Conservation (phyloP, 768 basidiomycete genomes). For the Harrya chromipes region DNA sequence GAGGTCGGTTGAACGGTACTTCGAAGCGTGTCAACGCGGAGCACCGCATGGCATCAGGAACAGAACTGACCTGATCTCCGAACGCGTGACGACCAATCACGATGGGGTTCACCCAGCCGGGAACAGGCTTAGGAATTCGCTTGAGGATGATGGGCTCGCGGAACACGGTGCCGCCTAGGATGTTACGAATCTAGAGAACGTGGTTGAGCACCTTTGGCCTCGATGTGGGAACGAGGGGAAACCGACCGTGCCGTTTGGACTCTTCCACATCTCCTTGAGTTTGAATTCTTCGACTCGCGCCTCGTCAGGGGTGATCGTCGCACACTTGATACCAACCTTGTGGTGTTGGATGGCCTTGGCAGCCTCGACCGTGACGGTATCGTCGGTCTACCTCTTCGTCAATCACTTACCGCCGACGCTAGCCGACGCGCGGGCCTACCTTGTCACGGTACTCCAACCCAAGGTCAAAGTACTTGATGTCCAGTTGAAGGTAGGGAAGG, state of each 20-base stretch:
- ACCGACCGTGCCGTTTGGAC: slow-evolving; percentile 90
- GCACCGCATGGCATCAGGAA: slow-evolving; percentile 6
- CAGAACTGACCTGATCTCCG: slow-evolving; percentile 75
- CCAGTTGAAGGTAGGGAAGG: slow-evolving; percentile 88
- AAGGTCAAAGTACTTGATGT: slow-evolving; percentile 99
- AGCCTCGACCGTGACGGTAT: slow-evolving; percentile 89
- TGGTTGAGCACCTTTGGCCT: not conserved
- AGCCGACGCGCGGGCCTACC: slow-evolving; percentile 37
- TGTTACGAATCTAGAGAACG: slow-evolving; percentile 81
- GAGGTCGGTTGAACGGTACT: slow-evolving; percentile 94
- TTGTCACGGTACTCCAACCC: slow-evolving; percentile 91
- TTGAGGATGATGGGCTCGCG: slow-evolving; percentile 94
- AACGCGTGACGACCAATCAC: slow-evolving; percentile 96
- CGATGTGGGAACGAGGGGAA: not conserved
- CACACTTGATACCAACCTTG: slow-evolving; percentile 98
- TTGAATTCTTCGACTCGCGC: slow-evolving; percentile 95
- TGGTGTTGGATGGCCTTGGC: slow-evolving; percentile 93
- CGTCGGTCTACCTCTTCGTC: slow-evolving; percentile 67
- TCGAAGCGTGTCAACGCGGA: slow-evolving; percentile 9
- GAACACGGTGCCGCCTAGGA: slow-evolving; percentile 97
- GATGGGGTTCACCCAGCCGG: slow-evolving; percentile 97
- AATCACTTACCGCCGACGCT: not conserved
- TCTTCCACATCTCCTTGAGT: slow-evolving; percentile 98
- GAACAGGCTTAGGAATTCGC: slow-evolving; percentile 88
- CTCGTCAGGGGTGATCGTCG: slow-evolving; percentile 98